phyloP scores from a whole-genome alignment of 2,329 filamentous ascomycete species.

The Escovopsis sp. region DNA sequence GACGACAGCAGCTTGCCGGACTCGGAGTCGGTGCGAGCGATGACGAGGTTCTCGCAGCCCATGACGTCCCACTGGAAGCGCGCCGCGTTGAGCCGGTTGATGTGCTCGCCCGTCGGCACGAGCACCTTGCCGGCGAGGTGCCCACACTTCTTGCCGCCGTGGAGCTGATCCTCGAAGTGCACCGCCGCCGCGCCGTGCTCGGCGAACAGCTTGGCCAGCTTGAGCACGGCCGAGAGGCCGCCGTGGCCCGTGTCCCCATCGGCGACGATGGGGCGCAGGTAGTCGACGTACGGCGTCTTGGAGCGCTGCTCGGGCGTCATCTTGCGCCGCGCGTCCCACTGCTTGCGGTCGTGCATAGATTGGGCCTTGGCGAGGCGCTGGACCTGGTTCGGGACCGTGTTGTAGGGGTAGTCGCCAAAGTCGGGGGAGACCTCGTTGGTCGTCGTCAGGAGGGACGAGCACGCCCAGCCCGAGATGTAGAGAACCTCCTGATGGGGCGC shows the following conservation, averaged over 20 bases:
- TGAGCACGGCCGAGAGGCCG: constrained; percentile 81
- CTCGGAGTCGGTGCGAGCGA: constrained; percentile 91
- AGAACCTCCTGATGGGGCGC: constrained; percentile 90
- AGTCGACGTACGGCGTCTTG: constrained; percentile 73
- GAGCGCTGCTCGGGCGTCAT: constrained; percentile 59
- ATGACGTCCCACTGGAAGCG: constrained; percentile 98
- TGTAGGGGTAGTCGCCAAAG: constrained; percentile 98
- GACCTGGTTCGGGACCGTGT: constrained; percentile 96
- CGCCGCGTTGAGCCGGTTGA: constrained; percentile 82
- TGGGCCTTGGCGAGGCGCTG: constrained; percentile 93
- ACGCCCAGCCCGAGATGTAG: constrained; percentile 95
- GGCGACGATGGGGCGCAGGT: constrained; percentile 85
- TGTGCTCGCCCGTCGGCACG: constrained; percentile 87
- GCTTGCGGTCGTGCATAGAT: constrained; percentile 89
- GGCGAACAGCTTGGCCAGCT: constrained; percentile 92
- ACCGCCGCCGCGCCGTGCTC: constrained; percentile 94
- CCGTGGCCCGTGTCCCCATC: constrained; percentile 96
- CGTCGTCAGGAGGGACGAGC: constrained; percentile 78
- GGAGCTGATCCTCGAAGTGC: constrained; percentile 95
- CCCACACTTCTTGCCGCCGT: constrained; percentile 96
- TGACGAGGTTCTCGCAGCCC: constrained; percentile 87
- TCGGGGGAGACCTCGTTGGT: constrained; percentile 97
- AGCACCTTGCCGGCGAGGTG: constrained; percentile 93
- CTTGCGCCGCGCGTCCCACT: constrained; percentile 75
- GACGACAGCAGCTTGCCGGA: constrained; percentile 82